phyloP scores from a whole-genome alignment of 306 rosid genomes.

The Castanospermum australe region DNA sequence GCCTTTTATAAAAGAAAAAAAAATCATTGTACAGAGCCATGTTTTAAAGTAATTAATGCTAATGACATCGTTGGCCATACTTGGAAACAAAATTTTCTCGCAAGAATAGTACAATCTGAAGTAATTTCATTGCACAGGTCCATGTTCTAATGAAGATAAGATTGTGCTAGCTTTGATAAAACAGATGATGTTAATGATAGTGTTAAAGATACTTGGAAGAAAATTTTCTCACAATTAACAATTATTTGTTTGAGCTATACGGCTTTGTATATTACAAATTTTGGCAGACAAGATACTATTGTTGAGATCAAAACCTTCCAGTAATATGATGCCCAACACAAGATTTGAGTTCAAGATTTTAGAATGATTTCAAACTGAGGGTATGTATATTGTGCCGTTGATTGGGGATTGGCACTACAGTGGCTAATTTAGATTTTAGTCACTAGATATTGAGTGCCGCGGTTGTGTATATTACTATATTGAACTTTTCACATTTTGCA shows the following conservation, averaged over 20 bases:
- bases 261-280: neutral
- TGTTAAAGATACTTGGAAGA: neutral
- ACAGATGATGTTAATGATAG: neutral
- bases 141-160: conserved; percentile 8
- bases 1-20: too few relatives aligned
- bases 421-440: conserved; percentile 12
- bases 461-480: too few relatives aligned
- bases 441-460: too few relatives aligned
- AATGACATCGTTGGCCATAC: neutral
- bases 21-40: too few relatives aligned
- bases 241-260: neutral
- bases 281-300: neutral
- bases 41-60: neutral
- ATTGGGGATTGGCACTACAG: neutral
- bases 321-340: neutral
- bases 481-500: too few relatives aligned
- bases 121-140: conserved; percentile 5
- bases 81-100: neutral
- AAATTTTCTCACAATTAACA: neutral
- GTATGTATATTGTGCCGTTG: neutral
- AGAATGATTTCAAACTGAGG: neutral
- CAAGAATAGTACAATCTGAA: neutral
- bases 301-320: conserved; percentile 14
- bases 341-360: conserved; percentile 3
- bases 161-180: conserved; percentile 5